These are phyloP conservation scores for Sordariomycetes sp. DNA, from an alignment of 2,329 filamentous ascomycete genomes.

Conservation along the genomic window DNA sequence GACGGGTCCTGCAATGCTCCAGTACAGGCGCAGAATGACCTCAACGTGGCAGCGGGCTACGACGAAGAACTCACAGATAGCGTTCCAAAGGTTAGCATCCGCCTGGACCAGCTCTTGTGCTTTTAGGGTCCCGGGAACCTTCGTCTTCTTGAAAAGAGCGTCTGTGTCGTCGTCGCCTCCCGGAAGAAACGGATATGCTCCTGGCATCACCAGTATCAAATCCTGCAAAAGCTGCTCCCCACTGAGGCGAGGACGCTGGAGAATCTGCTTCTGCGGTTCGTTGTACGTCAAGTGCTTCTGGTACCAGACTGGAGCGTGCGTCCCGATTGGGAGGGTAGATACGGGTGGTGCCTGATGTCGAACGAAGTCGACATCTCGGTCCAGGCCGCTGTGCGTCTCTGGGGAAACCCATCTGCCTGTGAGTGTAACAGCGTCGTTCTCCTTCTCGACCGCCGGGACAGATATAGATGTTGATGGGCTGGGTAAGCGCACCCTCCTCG, in stretches of 20 bases:
- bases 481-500: too few relatives aligned
- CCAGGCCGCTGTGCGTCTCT: too few relatives aligned
- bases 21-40: constrained; percentile 20
- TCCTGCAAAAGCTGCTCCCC: constrained; percentile 5
- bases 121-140: not conserved
- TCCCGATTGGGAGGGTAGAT: too few relatives aligned
- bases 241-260: too few relatives aligned
- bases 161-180: constrained; percentile 17
- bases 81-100: not conserved
- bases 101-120: not conserved
- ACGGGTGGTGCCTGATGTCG: too few relatives aligned
- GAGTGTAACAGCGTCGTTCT: too few relatives aligned
- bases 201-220: constrained; percentile 11
- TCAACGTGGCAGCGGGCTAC: not conserved
- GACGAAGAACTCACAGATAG: not conserved
- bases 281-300: too few relatives aligned
- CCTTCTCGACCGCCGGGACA: constrained; percentile 4
- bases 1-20: constrained; percentile 25
- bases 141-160: constrained; percentile 13
- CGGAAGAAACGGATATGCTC: constrained; percentile 16
- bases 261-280: too few relatives aligned
- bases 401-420: too few relatives aligned
- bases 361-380: too few relatives aligned
- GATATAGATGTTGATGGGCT: constrained; percentile 16
- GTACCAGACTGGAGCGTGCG: too few relatives aligned